Evolutionary conservation across 2,329 filamentous ascomycete species (phyloP).

Genomic region (Hymenoscyphus fraxineus): DNA sequence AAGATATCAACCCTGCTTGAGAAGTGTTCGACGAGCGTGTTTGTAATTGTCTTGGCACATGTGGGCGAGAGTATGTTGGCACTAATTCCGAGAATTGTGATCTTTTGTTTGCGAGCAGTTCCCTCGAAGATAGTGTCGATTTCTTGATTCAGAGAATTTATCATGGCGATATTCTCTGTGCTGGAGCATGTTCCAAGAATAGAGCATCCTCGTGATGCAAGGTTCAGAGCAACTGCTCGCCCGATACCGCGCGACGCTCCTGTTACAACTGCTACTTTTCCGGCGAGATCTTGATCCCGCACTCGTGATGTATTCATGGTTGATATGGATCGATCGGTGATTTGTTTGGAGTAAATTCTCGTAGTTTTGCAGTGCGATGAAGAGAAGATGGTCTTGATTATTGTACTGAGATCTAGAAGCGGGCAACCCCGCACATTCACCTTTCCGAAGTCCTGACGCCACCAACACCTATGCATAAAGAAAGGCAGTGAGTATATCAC

Average conservation of each 20-base stretch:
- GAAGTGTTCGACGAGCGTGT: slow-evolving; percentile 28
- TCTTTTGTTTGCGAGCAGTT: not conserved
- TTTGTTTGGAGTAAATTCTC: not conserved
- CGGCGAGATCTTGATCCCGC: slow-evolving; percentile 44
- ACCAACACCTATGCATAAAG: not conserved
- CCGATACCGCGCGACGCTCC: slow-evolving; percentile 65
- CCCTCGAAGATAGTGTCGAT: not conserved
- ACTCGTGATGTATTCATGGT: slow-evolving; percentile 4
- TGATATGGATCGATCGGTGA: not conserved
- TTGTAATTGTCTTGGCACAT: slow-evolving; percentile 32
- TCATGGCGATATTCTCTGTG: slow-evolving; percentile 17
- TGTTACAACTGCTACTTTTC: slow-evolving; percentile 66
- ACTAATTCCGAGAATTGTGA: not conserved
- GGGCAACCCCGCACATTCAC: no score
- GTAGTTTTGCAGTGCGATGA: not conserved
- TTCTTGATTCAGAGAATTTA: slow-evolving; percentile 16
- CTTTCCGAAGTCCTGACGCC: not conserved
- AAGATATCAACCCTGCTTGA: slow-evolving; percentile 35
- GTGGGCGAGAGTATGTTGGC: not conserved
- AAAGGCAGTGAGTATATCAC: no score
- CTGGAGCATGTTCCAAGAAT: slow-evolving; percentile 41
- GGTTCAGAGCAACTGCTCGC: slow-evolving; percentile 61
- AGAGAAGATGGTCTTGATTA: no score
- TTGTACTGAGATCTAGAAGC: no score
- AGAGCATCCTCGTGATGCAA: slow-evolving; percentile 60